Conservation (phyloP, 1,284 basidiomycete species). For the Ganoderma multipileum region DNA sequence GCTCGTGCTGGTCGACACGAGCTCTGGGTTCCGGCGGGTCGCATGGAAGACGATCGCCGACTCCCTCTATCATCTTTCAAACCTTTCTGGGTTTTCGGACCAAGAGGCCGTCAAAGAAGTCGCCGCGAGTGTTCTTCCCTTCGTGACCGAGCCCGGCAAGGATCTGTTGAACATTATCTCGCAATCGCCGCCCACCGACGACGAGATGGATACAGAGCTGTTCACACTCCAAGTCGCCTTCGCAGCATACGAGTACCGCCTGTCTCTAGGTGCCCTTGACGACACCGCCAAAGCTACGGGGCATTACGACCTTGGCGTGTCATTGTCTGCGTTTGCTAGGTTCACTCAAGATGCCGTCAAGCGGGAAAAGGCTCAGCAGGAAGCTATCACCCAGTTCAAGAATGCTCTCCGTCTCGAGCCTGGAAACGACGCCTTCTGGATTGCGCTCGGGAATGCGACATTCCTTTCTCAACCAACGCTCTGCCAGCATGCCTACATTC, state of each 20-base stretch:
- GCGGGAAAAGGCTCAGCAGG: slow-evolving; percentile 48
- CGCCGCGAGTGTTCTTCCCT: slow-evolving; percentile 45
- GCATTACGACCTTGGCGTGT: slow-evolving; percentile 81
- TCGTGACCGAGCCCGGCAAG: slow-evolving; percentile 48
- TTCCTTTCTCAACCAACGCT: slow-evolving; percentile 73
- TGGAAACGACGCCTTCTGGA: slow-evolving; percentile 83
- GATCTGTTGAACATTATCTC: slow-evolving; percentile 52
- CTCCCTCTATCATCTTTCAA: slow-evolving; percentile 72
- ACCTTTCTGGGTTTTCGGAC: slow-evolving; percentile 50
- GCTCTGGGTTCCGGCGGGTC: slow-evolving; percentile 70
- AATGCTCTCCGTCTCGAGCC: slow-evolving; percentile 82
- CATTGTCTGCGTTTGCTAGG: slow-evolving; percentile 62
- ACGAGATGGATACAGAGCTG: slow-evolving; percentile 33
- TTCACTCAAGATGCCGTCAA: slow-evolving; percentile 40
- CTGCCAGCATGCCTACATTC: slow-evolving; percentile 94
- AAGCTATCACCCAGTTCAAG: slow-evolving; percentile 71
- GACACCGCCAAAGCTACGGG: slow-evolving; percentile 64
- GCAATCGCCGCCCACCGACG: slow-evolving; percentile 34
- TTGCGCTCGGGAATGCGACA: slow-evolving; percentile 77
- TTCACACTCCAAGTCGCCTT: slow-evolving; percentile 58
- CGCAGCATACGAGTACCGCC: slow-evolving; percentile 75
- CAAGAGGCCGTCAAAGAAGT: slow-evolving; percentile 45
- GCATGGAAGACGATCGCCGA: slow-evolving; percentile 92
- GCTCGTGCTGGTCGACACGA: slow-evolving; percentile 60
- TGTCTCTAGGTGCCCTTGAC: slow-evolving; percentile 72